Evolutionary conservation across 2,329 filamentous ascomycete species (phyloP), one percentile per base, ranked within the genome.

Genomic region (Fusarium circinatum): DNA sequence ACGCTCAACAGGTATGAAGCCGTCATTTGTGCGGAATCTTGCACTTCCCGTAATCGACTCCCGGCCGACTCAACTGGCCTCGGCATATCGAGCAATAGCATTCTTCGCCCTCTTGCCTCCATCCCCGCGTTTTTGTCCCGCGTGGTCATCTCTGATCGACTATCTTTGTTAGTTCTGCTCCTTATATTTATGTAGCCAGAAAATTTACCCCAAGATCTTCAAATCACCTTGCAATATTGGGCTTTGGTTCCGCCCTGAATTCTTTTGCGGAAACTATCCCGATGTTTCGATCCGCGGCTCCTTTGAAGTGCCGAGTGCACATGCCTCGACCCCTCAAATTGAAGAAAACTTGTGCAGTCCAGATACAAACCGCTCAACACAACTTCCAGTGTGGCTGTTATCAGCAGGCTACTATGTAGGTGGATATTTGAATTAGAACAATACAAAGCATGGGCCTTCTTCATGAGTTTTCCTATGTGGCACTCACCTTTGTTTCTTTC

Each of bases 31-130:
- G 42, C 36, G 9, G 47, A 45, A 38, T 54, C 32, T 12, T 18
- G 39, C 57, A 62, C 49, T 71, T 74, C 60, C 71, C 71, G 71
- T 64, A 18, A 52, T 45, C 49, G 47, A 71, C 30, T 68, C 52
- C 66, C 68, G 66, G 24, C 49, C 18, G 38, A 54, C 42, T 54
- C 24, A 42, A 57, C 34, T 60, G 57, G 58, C 71, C 62, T 71
- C 71, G 71, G 71, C 38, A 57, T 62, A 68, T 39, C n/a, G 36
- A 68, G 58, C 62, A 72, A 48, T 68, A 51, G 47, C 60, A 65
- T 57, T 36, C 45, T 70, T 54, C 47, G 47, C 32, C 62, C 51
- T 65, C 28, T 36, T 60, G 34, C 51, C 51, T 41, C 24, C 32
- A 55, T 41, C 51, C 51, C 51, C 51, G 34, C 51, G 51, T 55